Conservation (phyloP, 768 basidiomycete species). For the Suillus subalutaceus region DNA sequence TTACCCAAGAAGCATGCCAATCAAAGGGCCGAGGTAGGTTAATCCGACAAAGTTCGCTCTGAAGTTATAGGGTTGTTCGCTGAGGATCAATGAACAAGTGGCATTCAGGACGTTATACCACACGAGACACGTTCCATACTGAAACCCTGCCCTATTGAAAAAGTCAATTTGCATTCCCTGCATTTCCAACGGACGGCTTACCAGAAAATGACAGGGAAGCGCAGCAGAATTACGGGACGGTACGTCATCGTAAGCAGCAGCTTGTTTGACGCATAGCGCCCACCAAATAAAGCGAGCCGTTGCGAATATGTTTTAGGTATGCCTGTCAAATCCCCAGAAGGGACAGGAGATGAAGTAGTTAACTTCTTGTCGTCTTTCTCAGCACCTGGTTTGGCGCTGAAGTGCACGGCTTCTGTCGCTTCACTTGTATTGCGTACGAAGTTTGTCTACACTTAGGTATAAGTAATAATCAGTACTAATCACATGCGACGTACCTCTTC, state of each 20-base stretch:
- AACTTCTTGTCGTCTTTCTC: constrained; percentile 19
- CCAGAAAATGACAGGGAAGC: constrained; percentile 26
- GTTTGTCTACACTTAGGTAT: constrained; percentile 16
- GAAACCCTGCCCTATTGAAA: constrained; percentile 22
- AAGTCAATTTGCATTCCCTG: background rate
- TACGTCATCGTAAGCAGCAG: constrained; percentile 23
- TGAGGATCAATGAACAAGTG: constrained; percentile 24
- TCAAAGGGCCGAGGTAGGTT: constrained; percentile 23
- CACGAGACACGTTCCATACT: constrained; percentile 24
- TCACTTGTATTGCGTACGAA: constrained; percentile 21
- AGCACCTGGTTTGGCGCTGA: background rate
- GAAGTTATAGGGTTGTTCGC: constrained; percentile 24
- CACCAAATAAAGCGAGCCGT: constrained; percentile 18
- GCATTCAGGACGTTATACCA: constrained; percentile 30
- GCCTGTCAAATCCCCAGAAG: constrained; percentile 16
- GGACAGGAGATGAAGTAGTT: constrained; percentile 9
- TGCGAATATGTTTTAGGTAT: constrained; percentile 17
- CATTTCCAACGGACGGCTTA: background rate
- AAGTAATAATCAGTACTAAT: background rate
- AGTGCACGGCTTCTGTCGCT: constrained; percentile 15
- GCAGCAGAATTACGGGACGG: constrained; percentile 21
- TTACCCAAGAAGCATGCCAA: constrained; percentile 25
- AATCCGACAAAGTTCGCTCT: constrained; percentile 24
- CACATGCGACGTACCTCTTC: constrained; percentile 19
- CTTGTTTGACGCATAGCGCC: constrained; percentile 23